Evolutionary conservation across 352 stramenopile species (phyloP), one percentile per base, ranked within the genome.

Genomic region (Phytopythium vexans): DNA sequence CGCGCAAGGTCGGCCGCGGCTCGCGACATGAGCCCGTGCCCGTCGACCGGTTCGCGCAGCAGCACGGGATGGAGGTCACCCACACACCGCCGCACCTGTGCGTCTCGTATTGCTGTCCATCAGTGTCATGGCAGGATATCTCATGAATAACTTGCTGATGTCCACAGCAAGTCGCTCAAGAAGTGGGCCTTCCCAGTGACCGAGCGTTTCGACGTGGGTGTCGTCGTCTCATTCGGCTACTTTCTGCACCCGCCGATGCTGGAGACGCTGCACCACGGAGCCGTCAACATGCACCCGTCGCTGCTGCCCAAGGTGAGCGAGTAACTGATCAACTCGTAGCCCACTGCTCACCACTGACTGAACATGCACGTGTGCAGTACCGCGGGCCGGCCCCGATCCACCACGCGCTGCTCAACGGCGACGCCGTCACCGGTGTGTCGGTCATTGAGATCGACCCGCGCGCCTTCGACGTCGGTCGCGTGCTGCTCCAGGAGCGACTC

Each of bases 191-290:
- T 86, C 45, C 74, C 82, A 4, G 69, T 70, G 8, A 58, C 49
- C 0, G 53, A 70, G 4, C 21, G 12, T 1, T 94, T 92, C 57
- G 84, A 94, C 47, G 75, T 96, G 6, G 86, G 83, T 7, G 84
- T 96, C 2, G 86, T 96, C 37, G 86, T 95, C n/a, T 95, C 85
- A 3, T 96, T 96, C 52, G 86, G 86, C 8, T 94, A 94, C 68
- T 92, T 92, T 39, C 51, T 93, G 47, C 78, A 93, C 54, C 73
- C 77, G 42, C 78, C 91, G 49, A 74, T 96, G 72, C 67, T 95
- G 8, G 66, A 63, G 11, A 71, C 78, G 8, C 56, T 95, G 16
- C 37, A 71, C 12, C 63, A 88, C 40, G 85, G 86, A 6, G 85
- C 86, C 21, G 88, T 96, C 56, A 96, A 96, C 58, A 91, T 96